Conservation (phyloP, 441 rosid species). For the Corymbia calophylla region DNA sequence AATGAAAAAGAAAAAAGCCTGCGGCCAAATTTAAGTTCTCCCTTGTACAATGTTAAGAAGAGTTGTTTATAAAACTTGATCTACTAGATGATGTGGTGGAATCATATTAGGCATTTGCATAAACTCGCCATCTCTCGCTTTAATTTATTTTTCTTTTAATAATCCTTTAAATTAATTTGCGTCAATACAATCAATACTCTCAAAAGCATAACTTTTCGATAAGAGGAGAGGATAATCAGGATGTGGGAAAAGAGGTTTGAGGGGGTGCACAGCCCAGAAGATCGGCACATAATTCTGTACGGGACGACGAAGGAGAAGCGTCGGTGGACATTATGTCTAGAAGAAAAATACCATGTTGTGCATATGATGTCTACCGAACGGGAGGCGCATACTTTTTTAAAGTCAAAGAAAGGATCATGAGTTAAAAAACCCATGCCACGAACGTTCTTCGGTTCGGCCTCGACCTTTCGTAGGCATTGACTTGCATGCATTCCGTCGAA, state of each 20-base stretch:
- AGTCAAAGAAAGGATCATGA: not conserved
- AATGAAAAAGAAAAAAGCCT: fast-evolving
- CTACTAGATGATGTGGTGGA: not conserved
- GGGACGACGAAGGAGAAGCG: not conserved
- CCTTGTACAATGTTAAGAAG: not conserved
- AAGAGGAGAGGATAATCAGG: not conserved
- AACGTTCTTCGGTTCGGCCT: not conserved
- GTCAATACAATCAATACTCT: too few relatives aligned
- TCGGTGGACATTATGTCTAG: not conserved
- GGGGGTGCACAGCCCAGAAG: not conserved
- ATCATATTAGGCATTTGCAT: not conserved
- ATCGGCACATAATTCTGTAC: not conserved
- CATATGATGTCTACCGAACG: not conserved
- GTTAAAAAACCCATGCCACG: not conserved
- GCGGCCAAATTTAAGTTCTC: not conserved
- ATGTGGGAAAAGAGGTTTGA: not conserved
- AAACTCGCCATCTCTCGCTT: not conserved
- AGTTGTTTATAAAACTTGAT: not conserved
- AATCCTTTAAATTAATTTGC: too few relatives aligned
- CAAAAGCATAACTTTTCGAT: too few relatives aligned
- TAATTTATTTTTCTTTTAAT: too few relatives aligned
- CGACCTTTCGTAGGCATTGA: not conserved
- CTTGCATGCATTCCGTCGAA: not conserved
- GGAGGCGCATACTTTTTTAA: not conserved
- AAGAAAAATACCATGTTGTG: not conserved